phyloP scores from a whole-genome alignment of 106 monocot genomes.

The Dendrobium officinale region DNA sequence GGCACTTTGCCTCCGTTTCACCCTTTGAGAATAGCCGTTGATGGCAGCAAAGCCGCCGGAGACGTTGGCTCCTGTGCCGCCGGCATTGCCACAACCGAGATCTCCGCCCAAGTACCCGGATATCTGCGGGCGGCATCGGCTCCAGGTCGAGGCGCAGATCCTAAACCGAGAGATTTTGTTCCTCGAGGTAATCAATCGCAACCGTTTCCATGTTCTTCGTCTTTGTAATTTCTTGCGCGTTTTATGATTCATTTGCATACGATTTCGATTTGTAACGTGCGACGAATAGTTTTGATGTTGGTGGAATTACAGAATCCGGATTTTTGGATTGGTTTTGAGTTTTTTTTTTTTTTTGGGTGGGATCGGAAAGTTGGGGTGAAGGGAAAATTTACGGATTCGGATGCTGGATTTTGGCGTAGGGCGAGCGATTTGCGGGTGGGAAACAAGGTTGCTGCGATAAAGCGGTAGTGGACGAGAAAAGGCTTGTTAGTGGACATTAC shows the following conservation, averaged over 20 bases:
- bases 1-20: not conserved
- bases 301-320: not conserved
- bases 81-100: constrained; percentile 10
- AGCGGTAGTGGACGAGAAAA: not conserved
- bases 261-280: not conserved
- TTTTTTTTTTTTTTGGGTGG: not conserved
- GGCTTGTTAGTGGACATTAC: too few species aligned
- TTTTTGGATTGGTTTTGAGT: not conserved
- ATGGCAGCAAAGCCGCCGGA: constrained; percentile 13
- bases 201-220: not conserved
- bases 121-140: constrained; percentile 25
- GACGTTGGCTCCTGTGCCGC: not conserved
- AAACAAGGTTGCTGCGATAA: not conserved
- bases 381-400: not conserved
- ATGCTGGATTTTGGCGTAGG: not conserved
- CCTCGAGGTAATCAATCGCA: constrained; percentile 25
- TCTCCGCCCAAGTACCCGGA: constrained; percentile 43
- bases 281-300: not conserved
- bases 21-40: not conserved
- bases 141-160: constrained; percentile 21
- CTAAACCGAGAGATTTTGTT: constrained; percentile 33
- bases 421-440: not conserved
- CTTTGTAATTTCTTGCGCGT: not conserved
- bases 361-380: not conserved
- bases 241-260: not conserved